Evolutionary conservation across 225 moss, liverwort and hornwort species (phyloP).

Genomic region (Climacium dendroides): DNA sequence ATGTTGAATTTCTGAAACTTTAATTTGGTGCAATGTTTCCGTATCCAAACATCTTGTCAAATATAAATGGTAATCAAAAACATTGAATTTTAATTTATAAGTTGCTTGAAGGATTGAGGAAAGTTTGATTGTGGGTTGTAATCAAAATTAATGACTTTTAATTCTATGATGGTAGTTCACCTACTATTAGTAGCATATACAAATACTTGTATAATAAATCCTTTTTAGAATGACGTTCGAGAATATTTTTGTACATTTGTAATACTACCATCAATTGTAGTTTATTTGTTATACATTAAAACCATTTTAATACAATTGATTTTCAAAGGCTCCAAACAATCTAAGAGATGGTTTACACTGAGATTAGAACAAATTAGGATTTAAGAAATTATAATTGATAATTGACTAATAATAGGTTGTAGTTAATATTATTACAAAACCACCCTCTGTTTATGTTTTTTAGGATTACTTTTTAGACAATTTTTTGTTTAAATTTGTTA

Average conservation of each 20-base stretch:
- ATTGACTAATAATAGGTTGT: background rate
- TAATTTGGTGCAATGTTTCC: too few relatives aligned
- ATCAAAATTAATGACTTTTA: background rate
- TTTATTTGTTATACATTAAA: background rate
- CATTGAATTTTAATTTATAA: background rate
- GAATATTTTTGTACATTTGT: background rate
- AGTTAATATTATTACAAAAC: background rate
- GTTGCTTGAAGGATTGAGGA: too few relatives aligned
- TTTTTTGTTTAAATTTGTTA: background rate
- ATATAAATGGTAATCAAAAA: too few relatives aligned
- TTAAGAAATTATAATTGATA: too few relatives aligned
- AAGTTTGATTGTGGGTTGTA: too few relatives aligned
- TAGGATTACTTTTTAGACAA: too few relatives aligned
- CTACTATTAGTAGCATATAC: background rate
- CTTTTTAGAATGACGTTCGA: background rate
- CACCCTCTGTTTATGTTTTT: fast-evolving
- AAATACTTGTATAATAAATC: background rate
- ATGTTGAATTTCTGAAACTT: background rate
- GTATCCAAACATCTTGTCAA: background rate
- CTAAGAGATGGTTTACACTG: fast-evolving
- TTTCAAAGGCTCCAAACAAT: background rate
- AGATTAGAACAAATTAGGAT: too few relatives aligned
- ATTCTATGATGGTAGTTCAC: too few relatives aligned
- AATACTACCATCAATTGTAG: too few relatives aligned
- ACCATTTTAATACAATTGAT: background rate